Percentiles rank a stretch among this genome's conserved stretches.
Conservation (phyloP, 176 grass and related monocot genomes). For the Oryza meridionalis region DNA sequence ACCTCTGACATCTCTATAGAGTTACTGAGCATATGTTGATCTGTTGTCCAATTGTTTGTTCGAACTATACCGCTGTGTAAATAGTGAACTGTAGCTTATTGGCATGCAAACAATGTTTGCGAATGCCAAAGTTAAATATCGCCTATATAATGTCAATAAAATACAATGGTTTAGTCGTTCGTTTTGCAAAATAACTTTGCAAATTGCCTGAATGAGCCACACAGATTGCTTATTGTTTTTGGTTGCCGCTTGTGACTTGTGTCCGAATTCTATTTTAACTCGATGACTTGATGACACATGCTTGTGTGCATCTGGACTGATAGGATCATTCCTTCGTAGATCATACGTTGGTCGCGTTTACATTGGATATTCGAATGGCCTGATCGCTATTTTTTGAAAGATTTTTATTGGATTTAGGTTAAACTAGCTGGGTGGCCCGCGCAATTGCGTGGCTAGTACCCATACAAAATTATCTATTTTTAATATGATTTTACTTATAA, state of each 20-base stretch:
- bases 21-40: not conserved
- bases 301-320: too few relatives aligned
- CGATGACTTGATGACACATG: not conserved
- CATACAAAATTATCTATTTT: too few relatives aligned
- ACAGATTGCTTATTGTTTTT: not conserved
- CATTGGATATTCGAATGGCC: too few relatives aligned
- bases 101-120: not conserved
- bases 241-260: not conserved
- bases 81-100: not conserved
- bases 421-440: too few relatives aligned
- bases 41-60: not conserved
- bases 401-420: too few relatives aligned
- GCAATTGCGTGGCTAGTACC: too few relatives aligned
- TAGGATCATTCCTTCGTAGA: too few relatives aligned
- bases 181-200: not conserved
- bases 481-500: too few relatives aligned
- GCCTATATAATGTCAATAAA: not conserved
- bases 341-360: too few relatives aligned
- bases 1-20: not conserved
- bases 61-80: not conserved
- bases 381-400: too few relatives aligned
- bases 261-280: not conserved
- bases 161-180: not conserved
- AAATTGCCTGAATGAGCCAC: not conserved
- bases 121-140: not conserved